Evolutionary conservation across 441 rosid species (phyloP), one percentile per base, ranked within the genome.

Genomic region (Cnidoscolus chayamansa): DNA sequence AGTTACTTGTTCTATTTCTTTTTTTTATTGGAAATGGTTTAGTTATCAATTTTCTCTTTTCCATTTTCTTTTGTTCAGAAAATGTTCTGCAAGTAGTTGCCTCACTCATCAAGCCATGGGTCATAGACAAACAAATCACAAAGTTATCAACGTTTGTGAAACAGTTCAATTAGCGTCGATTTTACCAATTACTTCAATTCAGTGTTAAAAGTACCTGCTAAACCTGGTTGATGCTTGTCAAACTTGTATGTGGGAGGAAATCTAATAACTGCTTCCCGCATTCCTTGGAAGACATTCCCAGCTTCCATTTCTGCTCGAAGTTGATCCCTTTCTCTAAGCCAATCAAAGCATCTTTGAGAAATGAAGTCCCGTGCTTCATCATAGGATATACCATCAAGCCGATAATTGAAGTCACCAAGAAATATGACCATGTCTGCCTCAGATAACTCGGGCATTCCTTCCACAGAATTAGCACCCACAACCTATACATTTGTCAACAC

Each of bases 231-330:
- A 74, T 89, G 87, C 80, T 92, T 90, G 82, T 93, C 99, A 76
- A 96, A 96, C 83, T 93, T 96, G 86, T 96, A 96, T 31, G 99
- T 93, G 59, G 99, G 99, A 78, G 99, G 99, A 74, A 93, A 96
- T 72, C 85, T 86, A 79, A 92, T 86, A 72, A 88, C 76, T 11
- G 96, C 99, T 82, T 96, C 99, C 2, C 93, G 96, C 98, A 96
- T 96, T 78, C 99, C 99, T 84, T 96, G 98, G 82, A 96, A 96
- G 77, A 93, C 98, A 80, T 82, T 92, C 72, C 98, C 98, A 57
- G 89, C 90, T 84, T 86, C 87, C 98, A 96, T 93, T 85, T 93
- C 99, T 77, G 90, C 89, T 58, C 94, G 84, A 51, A 93, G 97
- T 82, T 96, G 99, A 85, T 96, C 98, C 76, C 80, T 92, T 84